A percentile compares a stretch with the other conserved stretches of the same genome.
Conservation (phyloP, 805 yeast genomes). For the Saccharomycopsis sp. region DNA sequence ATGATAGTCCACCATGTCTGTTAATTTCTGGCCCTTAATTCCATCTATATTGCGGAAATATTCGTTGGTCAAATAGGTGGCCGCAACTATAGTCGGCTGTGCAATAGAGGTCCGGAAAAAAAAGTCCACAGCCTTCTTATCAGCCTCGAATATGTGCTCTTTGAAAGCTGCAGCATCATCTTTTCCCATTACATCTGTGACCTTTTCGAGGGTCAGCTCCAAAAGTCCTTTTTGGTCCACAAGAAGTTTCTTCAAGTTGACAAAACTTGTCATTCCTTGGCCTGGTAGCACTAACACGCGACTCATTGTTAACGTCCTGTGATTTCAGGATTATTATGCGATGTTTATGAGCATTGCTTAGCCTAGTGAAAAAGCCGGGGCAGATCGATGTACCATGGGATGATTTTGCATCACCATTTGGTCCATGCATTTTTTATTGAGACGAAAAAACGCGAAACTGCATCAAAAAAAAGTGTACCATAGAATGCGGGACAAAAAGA, state of each 20-base stretch:
- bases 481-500: neutral
- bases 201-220: neutral
- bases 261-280: slow-evolving; percentile 18
- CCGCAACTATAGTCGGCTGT: slow-evolving; percentile 19
- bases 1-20: slow-evolving; percentile 8
- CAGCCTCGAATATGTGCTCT: neutral
- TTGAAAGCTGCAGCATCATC: neutral
- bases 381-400: no score
- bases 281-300: slow-evolving; percentile 18
- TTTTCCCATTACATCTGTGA: neutral
- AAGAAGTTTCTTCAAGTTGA: neutral
- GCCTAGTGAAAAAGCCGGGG: no score
- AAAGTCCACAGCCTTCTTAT: neutral
- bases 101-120: slow-evolving; percentile 14
- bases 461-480: neutral
- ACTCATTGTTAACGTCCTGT: no score
- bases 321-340: no score
- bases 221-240: neutral
- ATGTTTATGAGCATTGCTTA: no score
- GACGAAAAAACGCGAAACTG: neutral
- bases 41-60: slow-evolving; percentile 1
- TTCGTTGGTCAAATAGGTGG: slow-evolving; percentile 9
- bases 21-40: slow-evolving; percentile 2
- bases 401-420: no score
- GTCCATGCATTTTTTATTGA: neutral